Base-by-base conservation (phyloP, 140 eudicot species). In the Erigeron philadelphicus region DNA sequence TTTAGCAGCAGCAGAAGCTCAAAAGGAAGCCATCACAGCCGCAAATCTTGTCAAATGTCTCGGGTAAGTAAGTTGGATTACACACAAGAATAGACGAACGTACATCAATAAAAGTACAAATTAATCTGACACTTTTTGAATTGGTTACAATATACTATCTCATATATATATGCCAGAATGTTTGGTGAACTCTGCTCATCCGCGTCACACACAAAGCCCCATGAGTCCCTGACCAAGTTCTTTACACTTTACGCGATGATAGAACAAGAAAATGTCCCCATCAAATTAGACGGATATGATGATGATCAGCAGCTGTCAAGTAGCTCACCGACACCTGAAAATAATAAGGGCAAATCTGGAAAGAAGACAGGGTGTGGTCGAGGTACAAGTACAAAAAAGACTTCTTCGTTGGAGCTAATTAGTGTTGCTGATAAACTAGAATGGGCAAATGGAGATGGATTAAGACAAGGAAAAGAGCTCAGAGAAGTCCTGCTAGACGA, bases 361-460 rank as follows among this genome's bases (percentile, higher is more conserved):
- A 80, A 76, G 64, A 82, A 74, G 75, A 40, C 49, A 7, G 74
- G 69, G 42, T 17, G 65, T 11, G 41, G 35, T 44, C 80, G 80
- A 50, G 78, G 78, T 41, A 86, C 15, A 67, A 73, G 17, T 38
- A 65, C 48, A 57, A 38, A 25, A 11, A 84, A 75, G 74, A 80
- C 86, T 64, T 62, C 71, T 68, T 64, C 73, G 11, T 13, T 57
- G 64, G 84, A 84, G 75, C 77, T 87, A 74, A 75, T 88, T n/a
- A 67, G 75, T 17, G 55, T 57, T 70, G 78, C 71, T 4, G 92
- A 86, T 19, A 88, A 78, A 66, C 21, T 78, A 48, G 98, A 92
- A 82, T 92, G 98, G 98, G 90, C 98, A 9, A 92, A 74, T 40
- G 88, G 84, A 67, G 87, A 86, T 54, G 92, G 95, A 41, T 16